A percentile compares a stretch with the other conserved stretches of the same genome.
phyloP scores from a whole-genome alignment of 805 yeast genomes.

The Candida tammaniensis region DNA sequence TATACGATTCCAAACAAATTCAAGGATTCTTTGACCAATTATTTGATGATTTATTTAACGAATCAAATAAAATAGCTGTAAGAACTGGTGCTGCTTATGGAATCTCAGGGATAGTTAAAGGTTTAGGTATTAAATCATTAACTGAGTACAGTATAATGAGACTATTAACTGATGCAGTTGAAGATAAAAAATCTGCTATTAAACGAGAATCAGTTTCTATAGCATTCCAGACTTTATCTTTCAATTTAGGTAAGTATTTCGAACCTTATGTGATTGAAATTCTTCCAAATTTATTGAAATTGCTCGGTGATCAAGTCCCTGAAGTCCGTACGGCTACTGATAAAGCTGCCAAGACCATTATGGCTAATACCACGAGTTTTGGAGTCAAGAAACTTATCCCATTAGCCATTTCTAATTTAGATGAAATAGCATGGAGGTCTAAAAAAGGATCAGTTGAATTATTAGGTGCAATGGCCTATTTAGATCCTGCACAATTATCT shows the following conservation, averaged over 20 bases:
- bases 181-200: conserved; percentile 71
- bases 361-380: conserved; percentile 87
- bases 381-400: conserved; percentile 94
- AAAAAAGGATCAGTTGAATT: conserved; percentile 96
- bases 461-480: conserved; percentile 95
- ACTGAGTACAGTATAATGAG: conserved; percentile 76
- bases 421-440: conserved; percentile 91
- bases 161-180: conserved; percentile 75
- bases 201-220: conserved; percentile 86
- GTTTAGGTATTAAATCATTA: conserved; percentile 78
- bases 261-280: conserved; percentile 94
- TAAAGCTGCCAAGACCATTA: conserved; percentile 79
- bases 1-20: conserved; percentile 46
- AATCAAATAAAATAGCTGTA: conserved; percentile 37
- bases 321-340: conserved; percentile 91
- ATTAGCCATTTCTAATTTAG: conserved; percentile 78
- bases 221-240: conserved; percentile 82
- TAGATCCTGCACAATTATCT: conserved; percentile 92
- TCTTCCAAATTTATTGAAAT: conserved; percentile 74
- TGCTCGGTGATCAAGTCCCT: conserved; percentile 78
- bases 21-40: conserved; percentile 55
- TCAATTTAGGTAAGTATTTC: conserved; percentile 68
- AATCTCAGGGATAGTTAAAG: conserved; percentile 88
- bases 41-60: conserved; percentile 54
- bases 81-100: conserved; percentile 97